These are phyloP conservation scores for Lachancea kluyveri DNA, from an alignment of 805 yeast genomes.

Conservation along the genomic window DNA sequence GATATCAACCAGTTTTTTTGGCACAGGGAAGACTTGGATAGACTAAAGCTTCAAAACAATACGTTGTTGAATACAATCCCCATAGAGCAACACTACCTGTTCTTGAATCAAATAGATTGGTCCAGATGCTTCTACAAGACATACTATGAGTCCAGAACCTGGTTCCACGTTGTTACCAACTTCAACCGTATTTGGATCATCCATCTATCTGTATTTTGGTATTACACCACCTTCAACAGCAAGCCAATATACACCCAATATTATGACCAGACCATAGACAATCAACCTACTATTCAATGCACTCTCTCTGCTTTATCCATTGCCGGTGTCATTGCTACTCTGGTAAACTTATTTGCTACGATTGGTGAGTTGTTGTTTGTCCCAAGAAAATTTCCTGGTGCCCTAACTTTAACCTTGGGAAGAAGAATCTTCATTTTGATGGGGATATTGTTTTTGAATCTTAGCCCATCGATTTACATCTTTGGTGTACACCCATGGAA, in stretches of 20 bases:
- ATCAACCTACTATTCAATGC: constrained; percentile 52
- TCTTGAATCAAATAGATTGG: constrained; percentile 58
- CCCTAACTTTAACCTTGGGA: constrained; percentile 42
- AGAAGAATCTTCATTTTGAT: constrained; percentile 40
- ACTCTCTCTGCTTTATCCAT: constrained; percentile 52
- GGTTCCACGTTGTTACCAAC: constrained; percentile 67
- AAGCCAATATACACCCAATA: constrained; percentile 57
- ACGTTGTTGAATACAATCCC: constrained; percentile 46
- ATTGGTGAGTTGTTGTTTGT: constrained; percentile 54
- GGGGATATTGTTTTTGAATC: constrained; percentile 37
- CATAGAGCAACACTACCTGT: constrained; percentile 47
- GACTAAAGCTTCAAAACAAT: constrained; percentile 40
- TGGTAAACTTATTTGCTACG: constrained; percentile 50
- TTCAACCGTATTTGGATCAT: constrained; percentile 76
- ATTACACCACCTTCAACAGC: constrained; percentile 60
- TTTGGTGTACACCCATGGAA: too few species aligned
- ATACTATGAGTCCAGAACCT: constrained; percentile 63
- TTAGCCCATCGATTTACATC: constrained; percentile 46
- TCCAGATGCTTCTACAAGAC: constrained; percentile 62
- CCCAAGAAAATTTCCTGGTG: constrained; percentile 69
- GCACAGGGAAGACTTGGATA: constrained; percentile 63
- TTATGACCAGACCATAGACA: constrained; percentile 46
- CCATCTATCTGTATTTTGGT: constrained; percentile 71
- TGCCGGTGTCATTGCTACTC: constrained; percentile 57
- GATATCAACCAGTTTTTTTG: constrained; percentile 86